phyloP scores from a whole-genome alignment of 2,329 filamentous ascomycete genomes.

The Colletotrichum sidae region DNA sequence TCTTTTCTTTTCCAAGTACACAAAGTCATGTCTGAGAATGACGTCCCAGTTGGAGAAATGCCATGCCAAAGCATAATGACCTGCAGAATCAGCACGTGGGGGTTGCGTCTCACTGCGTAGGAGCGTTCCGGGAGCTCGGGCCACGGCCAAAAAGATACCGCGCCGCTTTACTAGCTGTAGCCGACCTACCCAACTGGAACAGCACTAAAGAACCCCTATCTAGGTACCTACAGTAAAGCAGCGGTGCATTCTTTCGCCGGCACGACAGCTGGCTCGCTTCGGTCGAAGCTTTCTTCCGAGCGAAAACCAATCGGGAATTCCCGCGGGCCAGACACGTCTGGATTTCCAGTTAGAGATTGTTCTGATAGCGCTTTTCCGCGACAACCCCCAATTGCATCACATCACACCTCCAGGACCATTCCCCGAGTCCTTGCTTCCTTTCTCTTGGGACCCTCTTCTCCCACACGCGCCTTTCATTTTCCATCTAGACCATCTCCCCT shows the following conservation, averaged over 20 bases:
- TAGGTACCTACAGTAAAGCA: not conserved
- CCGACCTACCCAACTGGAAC: not conserved
- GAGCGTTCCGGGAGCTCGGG: conserved; percentile 22
- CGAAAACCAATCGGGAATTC: conserved; percentile 35
- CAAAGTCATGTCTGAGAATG: not conserved
- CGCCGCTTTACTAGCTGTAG: conserved; percentile 12
- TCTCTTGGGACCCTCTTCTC: conserved; percentile 33
- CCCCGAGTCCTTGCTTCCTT: conserved; percentile 20
- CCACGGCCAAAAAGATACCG: conserved; percentile 1
- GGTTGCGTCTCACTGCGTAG: not conserved
- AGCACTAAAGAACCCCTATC: too few relatives aligned
- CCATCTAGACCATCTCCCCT: conserved; percentile 22
- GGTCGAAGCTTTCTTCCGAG: conserved; percentile 35
- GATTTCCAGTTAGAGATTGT: conserved; percentile 36
- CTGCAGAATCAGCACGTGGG: conserved; percentile 22
- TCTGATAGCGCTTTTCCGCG: conserved; percentile 32
- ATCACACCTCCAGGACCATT: conserved; percentile 23
- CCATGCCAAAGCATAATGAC: conserved; percentile 5
- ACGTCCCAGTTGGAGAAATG: conserved; percentile 1
- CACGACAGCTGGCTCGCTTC: conserved; percentile 29
- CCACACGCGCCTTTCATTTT: conserved; percentile 15
- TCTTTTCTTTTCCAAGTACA: not conserved
- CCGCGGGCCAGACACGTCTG: conserved; percentile 36
- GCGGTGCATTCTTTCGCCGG: conserved; percentile 15
- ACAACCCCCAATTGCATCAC: conserved; percentile 37